Evolutionary conservation across 164 flowering plant species (phyloP).

Genomic region (Berberis thunbergii): DNA sequence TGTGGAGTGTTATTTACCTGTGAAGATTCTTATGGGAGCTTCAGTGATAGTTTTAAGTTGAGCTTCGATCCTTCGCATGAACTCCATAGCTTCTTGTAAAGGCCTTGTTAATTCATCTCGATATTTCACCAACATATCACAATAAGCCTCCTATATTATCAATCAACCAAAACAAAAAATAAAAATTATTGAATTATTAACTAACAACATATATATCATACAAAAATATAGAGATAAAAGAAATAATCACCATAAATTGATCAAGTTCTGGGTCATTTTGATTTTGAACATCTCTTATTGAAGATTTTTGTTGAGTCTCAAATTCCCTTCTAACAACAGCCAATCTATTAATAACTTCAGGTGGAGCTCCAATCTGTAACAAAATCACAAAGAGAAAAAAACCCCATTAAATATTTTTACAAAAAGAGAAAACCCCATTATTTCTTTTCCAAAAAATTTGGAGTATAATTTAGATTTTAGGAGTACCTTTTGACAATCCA

Average conservation of each 20-base stretch:
- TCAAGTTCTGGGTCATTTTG: conserved; percentile 85
- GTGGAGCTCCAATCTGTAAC: conserved; percentile 81
- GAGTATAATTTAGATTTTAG: neutral
- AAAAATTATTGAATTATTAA: neutral
- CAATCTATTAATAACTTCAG: conserved; percentile 65
- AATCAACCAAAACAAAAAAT: neutral
- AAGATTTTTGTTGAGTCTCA: conserved; percentile 51
- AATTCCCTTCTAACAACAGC: conserved; percentile 60
- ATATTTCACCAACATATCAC: conserved; percentile 85
- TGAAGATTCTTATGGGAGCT: conserved; percentile 44
- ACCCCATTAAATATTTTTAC: too few relatives aligned
- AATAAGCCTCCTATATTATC: conserved; percentile 70
- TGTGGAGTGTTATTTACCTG: conserved; percentile 23
- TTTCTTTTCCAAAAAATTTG: neutral
- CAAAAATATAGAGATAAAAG: neutral
- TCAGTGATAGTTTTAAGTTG: conserved; percentile 59
- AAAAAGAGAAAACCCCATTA: too few relatives aligned
- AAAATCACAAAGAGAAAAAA: neutral
- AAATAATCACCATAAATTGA: conserved; percentile 71
- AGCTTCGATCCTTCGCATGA: conserved; percentile 79
- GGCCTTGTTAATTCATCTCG: conserved; percentile 86
- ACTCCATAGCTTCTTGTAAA: conserved; percentile 92
- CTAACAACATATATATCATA: neutral
- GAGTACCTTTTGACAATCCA: conserved; percentile 93
- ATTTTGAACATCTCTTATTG: conserved; percentile 23